Conservation (phyloP, 306 rosid species). For the Ammopiptanthus mongolicus region DNA sequence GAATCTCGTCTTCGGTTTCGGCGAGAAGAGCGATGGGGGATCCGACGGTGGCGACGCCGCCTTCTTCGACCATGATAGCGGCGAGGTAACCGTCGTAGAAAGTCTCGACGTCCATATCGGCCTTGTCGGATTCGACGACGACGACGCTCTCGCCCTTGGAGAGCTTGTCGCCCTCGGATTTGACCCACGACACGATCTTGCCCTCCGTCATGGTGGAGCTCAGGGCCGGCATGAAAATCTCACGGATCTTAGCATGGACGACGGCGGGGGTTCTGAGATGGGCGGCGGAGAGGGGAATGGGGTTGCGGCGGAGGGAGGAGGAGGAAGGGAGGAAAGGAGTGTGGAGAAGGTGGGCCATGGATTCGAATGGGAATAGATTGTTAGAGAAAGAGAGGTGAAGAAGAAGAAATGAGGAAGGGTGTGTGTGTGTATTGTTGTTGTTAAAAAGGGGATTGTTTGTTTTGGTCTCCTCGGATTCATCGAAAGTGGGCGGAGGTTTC, state of each 20-base stretch:
- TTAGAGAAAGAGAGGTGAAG: too few relatives aligned
- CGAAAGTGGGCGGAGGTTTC: slow-evolving; percentile 79
- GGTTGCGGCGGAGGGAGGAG: slow-evolving; percentile 22
- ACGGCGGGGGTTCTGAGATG: slow-evolving; percentile 16
- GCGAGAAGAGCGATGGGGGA: slow-evolving; percentile 89
- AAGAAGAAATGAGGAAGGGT: neutral
- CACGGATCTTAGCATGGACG: slow-evolving; percentile 84
- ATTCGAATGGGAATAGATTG: neutral
- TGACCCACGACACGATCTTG: slow-evolving; percentile 90
- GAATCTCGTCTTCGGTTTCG: slow-evolving; percentile 77
- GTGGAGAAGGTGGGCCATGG: slow-evolving; percentile 83
- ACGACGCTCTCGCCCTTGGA: slow-evolving; percentile 96
- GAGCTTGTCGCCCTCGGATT: slow-evolving; percentile 91
- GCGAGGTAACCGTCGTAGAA: slow-evolving; percentile 94
- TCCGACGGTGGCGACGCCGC: slow-evolving; percentile 79
- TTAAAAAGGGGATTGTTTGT: neutral
- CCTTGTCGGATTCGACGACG: slow-evolving; percentile 97
- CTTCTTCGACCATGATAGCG: slow-evolving; percentile 92
- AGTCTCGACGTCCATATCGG: slow-evolving; percentile 98
- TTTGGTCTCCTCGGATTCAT: slow-evolving; percentile 52
- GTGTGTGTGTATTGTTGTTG: neutral
- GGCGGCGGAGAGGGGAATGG: neutral
- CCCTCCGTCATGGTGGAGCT: slow-evolving; percentile 99
- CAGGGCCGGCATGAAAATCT: slow-evolving; percentile 97
- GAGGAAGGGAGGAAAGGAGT: slow-evolving; percentile 50